Evolutionary conservation across 2,329 filamentous ascomycete genomes (phyloP), one percentile per base, ranked within the genome.

Genomic region (Domatiomyces globalis): DNA sequence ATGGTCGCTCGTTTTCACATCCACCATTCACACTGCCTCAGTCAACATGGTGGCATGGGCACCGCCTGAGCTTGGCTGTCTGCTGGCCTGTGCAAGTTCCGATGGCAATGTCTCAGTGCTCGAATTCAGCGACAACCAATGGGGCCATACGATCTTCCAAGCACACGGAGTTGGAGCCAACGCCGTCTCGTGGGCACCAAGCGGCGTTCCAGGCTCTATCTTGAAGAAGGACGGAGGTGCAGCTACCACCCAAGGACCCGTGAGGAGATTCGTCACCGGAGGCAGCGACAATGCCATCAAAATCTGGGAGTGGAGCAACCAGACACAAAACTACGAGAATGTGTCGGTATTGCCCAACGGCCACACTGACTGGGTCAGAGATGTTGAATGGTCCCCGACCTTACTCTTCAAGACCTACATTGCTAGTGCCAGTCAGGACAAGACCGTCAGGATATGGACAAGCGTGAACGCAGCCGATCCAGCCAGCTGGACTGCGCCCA

Each of bases 1-100:
- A 62, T 88, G 84, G 84, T 84, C 88, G 63, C 83, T 84, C 66
- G 87, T 95, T 68, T 94, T 92, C 73, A 87, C 94, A 64, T 94
- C 94, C 66, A 83, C 85, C 56, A 79, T 90, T 50, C 90, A 96
- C 80, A 94, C 90, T 68, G 90, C 90, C 48, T 92, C 85, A 49
- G 92, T 98, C 63, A 98, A 98, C 74, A 86, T 94, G 63, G 87
- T 98, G 48, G 83, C 89, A 33, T 98, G 92, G 92, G 85, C 89
- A n/a, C 92, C 92, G 0, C 90, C 95, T 64, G 92, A 96, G 71
- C 84, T 84, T 10, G 92, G 92, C 62, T 96, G 92, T 69, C 79
- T 96, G 49, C 83, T 98, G 50, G 92, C 92, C 51, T 95, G 88
- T 68, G 92, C 92, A 47, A 94, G 86, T 8, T 94, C 86, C 15